Base-by-base conservation (phyloP, 2,329 filamentous ascomycete species). In the Cytospora piceicola region DNA sequence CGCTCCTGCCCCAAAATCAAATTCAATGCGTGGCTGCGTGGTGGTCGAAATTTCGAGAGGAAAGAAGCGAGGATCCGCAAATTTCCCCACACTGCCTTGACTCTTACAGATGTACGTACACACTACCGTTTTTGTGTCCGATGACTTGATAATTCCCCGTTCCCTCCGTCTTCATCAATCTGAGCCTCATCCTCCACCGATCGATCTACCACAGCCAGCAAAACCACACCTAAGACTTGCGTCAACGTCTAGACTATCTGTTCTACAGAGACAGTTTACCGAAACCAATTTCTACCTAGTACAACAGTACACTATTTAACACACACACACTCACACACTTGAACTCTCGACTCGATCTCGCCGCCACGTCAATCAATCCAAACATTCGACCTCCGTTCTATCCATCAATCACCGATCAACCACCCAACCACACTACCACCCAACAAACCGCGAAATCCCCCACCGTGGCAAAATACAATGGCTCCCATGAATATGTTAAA, bases 401-500 rank as follows among this genome's bases (percentile, higher is more conserved):
- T 32, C 57, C n/a, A 29, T 29, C 59, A 14, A 34, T 15, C 34
- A 51, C 15, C 46, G 3, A 29, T 27, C 30, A 32, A 29, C 20
- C 60, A 49, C 27, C 52, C 60, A 29, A 56, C 32, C 39, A 62
- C 27, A 57, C n/a, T n/a, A 51, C n/a, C 29, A 30, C 30, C 53
- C 22, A 39, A 39, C 12, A 39, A 49, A 49, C n/a, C n/a, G n/a
- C 20, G 30, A 51, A 54, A 61, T 58, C 32, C 30, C 58, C 65
- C 71, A 74, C 71, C 63, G 72, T 75, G 74, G 75, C 75, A 77
- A 71, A 74, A 30, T 49, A 39, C 71, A 80, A 88, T 88, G 85
- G 82, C 85, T 82, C 82, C 85, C 84, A 91, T 92, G 87, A 91
- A 88, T 84, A 83, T 85, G 78, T 84, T 85, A 79, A 86, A 81